Base-by-base conservation (phyloP, 2,329 filamentous ascomycete genomes). In the Tolypocladium guangdongense region DNA sequence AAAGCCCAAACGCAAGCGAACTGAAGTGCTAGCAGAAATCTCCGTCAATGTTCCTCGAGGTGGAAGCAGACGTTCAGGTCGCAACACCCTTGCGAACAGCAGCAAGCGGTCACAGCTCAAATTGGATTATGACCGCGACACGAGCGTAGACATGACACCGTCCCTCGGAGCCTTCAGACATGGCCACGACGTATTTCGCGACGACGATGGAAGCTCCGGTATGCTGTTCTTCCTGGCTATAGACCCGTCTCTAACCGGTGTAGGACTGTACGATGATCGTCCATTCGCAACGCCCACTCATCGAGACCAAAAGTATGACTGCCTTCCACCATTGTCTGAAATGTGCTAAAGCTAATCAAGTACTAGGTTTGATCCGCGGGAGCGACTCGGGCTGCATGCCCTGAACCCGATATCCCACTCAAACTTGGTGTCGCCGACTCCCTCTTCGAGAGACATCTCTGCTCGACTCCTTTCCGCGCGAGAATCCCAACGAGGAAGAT, bases 381-480 rank as follows among this genome's bases (percentile, higher is more conserved):
- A 63, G 27, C 64, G 63, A 56, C 63, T 69, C 22, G 64, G 61
- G 20, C 59, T 73, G 36, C 69, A 70, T 22, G 62, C 65, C 5
- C 62, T 74, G 20, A 68, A 68, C 41, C 59, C 71, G 18, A 63
- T 66, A 37, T 65, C 71, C 11, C 70, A 72, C 50, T 66, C 71
- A 18, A 73, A 69, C 54, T 57, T 72, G 35, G 61, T 62, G 41
- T 70, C 68, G n/a, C 68, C 68, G 6, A 68, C 67, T 10, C 67
- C 64, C 14, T 56, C 60, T 10, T 57, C 63, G 1, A 62, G 63
- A 56, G 65, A 67, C 37, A 38, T 65, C 7, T 58, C 62, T 24
- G 45, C 60, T 41, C 62, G 63, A 27, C 56, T 62, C 2, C 60
- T 64, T 24, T 51, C 59, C 16, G 27, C 52, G 37, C 60, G 65